phyloP scores from a whole-genome alignment of 345 rosid genomes.

The Combretum micranthum region DNA sequence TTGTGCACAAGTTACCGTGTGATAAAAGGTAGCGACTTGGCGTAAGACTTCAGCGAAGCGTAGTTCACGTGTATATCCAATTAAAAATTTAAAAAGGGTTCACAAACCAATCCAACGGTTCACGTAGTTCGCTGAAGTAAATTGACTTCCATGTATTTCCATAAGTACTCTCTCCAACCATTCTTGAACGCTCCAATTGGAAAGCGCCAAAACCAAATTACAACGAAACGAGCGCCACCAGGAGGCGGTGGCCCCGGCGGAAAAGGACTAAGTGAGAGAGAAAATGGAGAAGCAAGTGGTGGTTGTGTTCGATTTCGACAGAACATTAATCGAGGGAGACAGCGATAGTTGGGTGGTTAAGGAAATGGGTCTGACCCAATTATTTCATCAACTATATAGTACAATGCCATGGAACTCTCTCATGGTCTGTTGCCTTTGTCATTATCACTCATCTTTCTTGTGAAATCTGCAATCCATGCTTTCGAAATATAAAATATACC shows the following conservation, averaged over 20 bases:
- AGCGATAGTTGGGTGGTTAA: constrained; percentile 78
- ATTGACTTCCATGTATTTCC: too few relatives aligned
- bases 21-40: too few relatives aligned
- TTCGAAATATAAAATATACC: neutral
- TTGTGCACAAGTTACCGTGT: too few relatives aligned
- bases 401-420: constrained; percentile 79
- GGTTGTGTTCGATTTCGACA: constrained; percentile 75
- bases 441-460: neutral
- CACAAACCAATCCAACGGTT: too few relatives aligned
- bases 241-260: neutral
- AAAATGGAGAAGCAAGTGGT: constrained; percentile 18
- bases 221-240: neutral
- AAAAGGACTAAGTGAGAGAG: neutral
- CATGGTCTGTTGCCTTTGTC: constrained; percentile 37
- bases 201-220: too few relatives aligned
- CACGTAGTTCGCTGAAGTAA: too few relatives aligned
- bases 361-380: constrained; percentile 65
- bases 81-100: too few relatives aligned
- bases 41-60: too few relatives aligned
- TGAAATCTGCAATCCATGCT: neutral
- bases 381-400: constrained; percentile 55
- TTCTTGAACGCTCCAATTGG: too few relatives aligned
- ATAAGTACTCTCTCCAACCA: too few relatives aligned
- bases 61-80: too few relatives aligned
- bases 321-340: constrained; percentile 80